Evolutionary conservation across 441 rosid genomes (phyloP), one percentile per base, ranked within the genome.

Genomic region (Theobroma grandiflorum): DNA sequence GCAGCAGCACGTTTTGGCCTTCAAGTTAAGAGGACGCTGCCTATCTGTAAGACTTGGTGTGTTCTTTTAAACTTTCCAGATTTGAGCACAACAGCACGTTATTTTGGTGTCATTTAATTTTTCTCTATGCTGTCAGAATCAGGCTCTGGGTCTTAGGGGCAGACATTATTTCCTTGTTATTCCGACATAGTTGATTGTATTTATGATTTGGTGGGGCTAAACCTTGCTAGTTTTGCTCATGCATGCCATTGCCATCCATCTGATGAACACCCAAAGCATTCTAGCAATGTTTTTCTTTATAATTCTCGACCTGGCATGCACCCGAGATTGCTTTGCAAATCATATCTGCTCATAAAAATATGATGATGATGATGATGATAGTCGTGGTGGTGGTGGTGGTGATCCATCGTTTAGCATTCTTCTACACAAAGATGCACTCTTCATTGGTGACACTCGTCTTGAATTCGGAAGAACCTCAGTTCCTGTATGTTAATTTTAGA

Each of bases 1-100:
- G 47, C 14, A 37, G 76, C n/a, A 10, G 76, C 76, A 72, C 62
- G 63, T 72, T 72, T 52, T 10, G 62, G 49, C 4, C 45, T 37
- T 53, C 18, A 8, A 35, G 33, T 43, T 40, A 4, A 26, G 16
- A 42, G 18, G 53, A 35, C 4, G 52, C 35, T n/a, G 53, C 72
- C 35, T 42, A 22, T 20, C 33, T 45, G 53, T 43, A 67, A 42
- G 42, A 50, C 53, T n/a, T 10, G 18, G 59, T 5, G 62, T 50
- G 45, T 71, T 71, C 8, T 8, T 26, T 50, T 50, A 52, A 35
- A 72, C 75, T 71, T 71, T 71, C 75, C 75, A 50, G 75, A 52
- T 35, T 50, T 71, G 55, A 68, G 37, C 55, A 68, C 73, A 31
- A 15, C 43, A 71, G 22, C 74, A 16, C 52, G 61, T 33, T 71